A percentile compares a stretch with the other conserved stretches of the same genome.
Conservation (phyloP, 371 early-diverging fungal genomes). For the Mortierella sp. region DNA sequence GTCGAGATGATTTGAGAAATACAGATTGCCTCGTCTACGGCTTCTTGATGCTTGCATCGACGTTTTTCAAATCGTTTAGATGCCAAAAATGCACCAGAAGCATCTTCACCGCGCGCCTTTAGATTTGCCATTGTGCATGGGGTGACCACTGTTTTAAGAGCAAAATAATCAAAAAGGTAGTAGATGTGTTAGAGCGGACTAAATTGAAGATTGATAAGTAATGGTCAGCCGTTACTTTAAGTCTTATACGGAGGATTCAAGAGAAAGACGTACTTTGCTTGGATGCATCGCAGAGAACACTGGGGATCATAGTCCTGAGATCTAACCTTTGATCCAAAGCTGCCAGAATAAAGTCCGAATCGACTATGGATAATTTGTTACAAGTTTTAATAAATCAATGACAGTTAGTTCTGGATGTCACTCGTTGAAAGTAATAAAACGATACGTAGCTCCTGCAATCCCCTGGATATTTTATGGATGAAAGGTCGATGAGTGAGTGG, state of each 20-base stretch:
- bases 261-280: slow-evolving; percentile 64
- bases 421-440: too few species aligned
- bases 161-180: neutral
- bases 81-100: slow-evolving; percentile 66
- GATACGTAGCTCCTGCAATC: neutral
- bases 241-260: neutral
- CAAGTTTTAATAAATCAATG: neutral
- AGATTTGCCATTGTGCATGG: slow-evolving; percentile 84
- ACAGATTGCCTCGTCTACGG: slow-evolving; percentile 80
- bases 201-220: neutral
- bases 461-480: neutral
- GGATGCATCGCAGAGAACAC: slow-evolving; percentile 67
- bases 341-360: slow-evolving; percentile 79
- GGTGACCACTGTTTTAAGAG: slow-evolving; percentile 75
- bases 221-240: neutral
- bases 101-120: slow-evolving; percentile 72
- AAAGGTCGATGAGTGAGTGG: neutral
- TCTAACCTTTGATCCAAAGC: slow-evolving; percentile 71
- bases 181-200: neutral
- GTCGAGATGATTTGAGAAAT: slow-evolving; percentile 75
- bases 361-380: slow-evolving; percentile 62
- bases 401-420: neutral
- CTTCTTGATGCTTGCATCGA: slow-evolving; percentile 79
- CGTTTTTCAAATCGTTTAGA: slow-evolving; percentile 82
- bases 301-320: slow-evolving; percentile 66